These are phyloP conservation scores for Chimonanthus praecox DNA, from an alignment of 164 flowering plant species.

Conservation along the genomic window DNA sequence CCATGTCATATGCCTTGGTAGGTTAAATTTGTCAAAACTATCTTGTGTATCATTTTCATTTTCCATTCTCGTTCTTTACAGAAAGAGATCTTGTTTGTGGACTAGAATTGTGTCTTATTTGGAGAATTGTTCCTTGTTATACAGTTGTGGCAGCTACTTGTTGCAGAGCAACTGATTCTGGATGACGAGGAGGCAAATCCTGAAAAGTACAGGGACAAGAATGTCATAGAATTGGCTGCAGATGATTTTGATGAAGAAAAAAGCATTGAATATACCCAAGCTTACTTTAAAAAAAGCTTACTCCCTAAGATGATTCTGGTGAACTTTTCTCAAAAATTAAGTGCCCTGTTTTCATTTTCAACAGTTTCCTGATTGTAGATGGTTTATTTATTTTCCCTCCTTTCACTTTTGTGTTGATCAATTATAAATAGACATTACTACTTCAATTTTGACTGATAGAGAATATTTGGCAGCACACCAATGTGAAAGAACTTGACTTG, in stretches of 20 bases:
- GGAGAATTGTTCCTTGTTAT: conserved; percentile 9
- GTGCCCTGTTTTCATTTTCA: not conserved
- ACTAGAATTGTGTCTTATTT: conserved; percentile 3
- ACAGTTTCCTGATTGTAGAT: not conserved
- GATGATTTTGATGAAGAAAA: conserved; percentile 68
- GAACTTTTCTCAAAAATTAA: conserved; percentile 10
- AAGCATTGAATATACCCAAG: conserved; percentile 53
- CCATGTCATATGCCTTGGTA: not conserved
- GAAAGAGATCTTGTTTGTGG: not conserved
- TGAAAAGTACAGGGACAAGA: conserved; percentile 68
- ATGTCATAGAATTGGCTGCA: conserved; percentile 45
- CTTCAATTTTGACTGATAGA: conserved; percentile 6
- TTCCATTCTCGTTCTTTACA: not conserved
- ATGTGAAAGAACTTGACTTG: conserved; percentile 80
- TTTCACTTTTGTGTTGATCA: no score
- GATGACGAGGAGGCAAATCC: conserved; percentile 88
- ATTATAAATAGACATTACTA: not conserved
- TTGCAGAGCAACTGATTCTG: conserved; percentile 89
- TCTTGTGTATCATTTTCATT: not conserved
- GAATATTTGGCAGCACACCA: conserved; percentile 55
- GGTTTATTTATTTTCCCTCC: not conserved
- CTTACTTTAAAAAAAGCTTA: conserved; percentile 44
- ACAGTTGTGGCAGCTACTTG: conserved; percentile 96
- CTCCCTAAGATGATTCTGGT: conserved; percentile 73
- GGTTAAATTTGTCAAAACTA: not conserved